Evolutionary conservation across 2,329 filamentous ascomycete species (phyloP), one percentile per base, ranked within the genome.

Genomic region (Curvularia verruculosa): DNA sequence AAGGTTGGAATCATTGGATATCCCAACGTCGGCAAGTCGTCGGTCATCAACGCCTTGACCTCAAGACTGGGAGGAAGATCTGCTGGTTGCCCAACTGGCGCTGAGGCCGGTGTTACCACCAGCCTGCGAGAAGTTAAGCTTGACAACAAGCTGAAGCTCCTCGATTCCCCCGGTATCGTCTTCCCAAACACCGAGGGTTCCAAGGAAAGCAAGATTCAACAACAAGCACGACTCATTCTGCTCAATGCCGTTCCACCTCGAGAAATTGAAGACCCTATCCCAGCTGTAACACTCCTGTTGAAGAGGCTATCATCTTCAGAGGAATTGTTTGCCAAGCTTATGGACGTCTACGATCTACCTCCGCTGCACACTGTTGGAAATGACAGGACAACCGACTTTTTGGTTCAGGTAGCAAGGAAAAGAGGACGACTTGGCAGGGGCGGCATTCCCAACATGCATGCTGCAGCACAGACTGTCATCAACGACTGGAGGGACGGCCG

Each of bases 401-500:
- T 99, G 34, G 87, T 98, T 52, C 94, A 99, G 75, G 94, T 99
- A 12, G 95, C 95, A 5, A 86, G 95, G 70, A 97, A 96, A 82
- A 86, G 95, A 59, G 95, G 95, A 51, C 84, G 95, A 55, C 83
- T 99, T 15, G 92, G 94, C 49, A 89, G 90, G 66, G 93, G 94
- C 19, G 95, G 95, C 60, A 84, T 98, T 15, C 95, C 95, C 41
- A 99, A 98, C 77, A 78, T 98, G 57, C 83, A 87, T 65, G 88
- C 90, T 52, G 94, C 95, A 7, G 95, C 94, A 61, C 94, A 95
- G 84, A 89, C 91, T 0, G 93, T 99, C 54, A 87, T 99, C 56
- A 95, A 88, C n/a, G 95, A 99, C 80, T 96, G 95, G 91, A 86
- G 95, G 66, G 94, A 98, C 75, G 94, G 93, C 24, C 87, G 95